Evolutionary conservation across 306 rosid genomes (phyloP).

Genomic region (Castanea crenata): DNA sequence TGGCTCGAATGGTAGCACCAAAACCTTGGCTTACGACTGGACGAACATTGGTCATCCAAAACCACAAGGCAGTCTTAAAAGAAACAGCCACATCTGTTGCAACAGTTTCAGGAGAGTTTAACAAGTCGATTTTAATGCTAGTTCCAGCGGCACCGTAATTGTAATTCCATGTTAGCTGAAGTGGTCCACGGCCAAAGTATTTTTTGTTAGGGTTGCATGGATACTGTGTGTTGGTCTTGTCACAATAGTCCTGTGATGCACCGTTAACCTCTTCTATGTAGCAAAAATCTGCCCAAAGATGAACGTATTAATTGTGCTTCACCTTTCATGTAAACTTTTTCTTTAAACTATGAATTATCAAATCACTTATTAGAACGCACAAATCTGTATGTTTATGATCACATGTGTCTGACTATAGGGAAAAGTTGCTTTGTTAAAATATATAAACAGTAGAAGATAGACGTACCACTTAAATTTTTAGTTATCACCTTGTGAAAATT

Average conservation of each 20-base stretch:
- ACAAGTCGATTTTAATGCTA: constrained; percentile 50
- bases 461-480: not conserved
- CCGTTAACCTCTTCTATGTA: constrained; percentile 84
- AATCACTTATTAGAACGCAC: too few species aligned
- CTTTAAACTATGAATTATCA: too few species aligned
- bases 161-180: constrained; percentile 85
- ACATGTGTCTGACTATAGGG: too few species aligned
- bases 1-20: constrained; percentile 85
- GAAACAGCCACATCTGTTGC: constrained; percentile 51
- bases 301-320: not conserved
- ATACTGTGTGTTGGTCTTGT: constrained; percentile 47
- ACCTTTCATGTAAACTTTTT: too few species aligned
- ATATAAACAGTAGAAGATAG: too few species aligned
- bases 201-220: constrained; percentile 68
- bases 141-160: constrained; percentile 78
- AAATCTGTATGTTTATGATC: too few species aligned
- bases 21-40: constrained; percentile 63
- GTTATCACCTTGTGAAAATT: too few species aligned
- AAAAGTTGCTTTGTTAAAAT: too few species aligned
- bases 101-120: constrained; percentile 66
- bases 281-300: constrained; percentile 53
- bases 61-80: constrained; percentile 83
- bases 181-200: constrained; percentile 81
- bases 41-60: constrained; percentile 62
- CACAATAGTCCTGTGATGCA: constrained; percentile 67